Evolutionary conservation across 139 green algal species (phyloP).

Genomic region (Chlamydomonas applanata): DNA sequence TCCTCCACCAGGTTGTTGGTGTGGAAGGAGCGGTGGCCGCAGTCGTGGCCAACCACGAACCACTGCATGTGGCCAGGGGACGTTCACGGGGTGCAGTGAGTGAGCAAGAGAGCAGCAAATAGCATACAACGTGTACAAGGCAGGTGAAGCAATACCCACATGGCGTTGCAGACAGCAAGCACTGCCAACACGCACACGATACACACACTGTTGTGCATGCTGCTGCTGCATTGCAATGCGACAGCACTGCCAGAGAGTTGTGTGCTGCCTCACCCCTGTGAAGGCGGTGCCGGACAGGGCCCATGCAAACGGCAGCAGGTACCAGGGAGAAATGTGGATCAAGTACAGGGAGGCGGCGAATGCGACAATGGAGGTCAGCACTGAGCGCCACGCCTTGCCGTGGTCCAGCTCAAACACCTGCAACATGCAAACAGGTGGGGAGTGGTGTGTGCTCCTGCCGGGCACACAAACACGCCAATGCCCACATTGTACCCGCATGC

Average conservation of each 20-base stretch:
- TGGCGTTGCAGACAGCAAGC: too few species aligned
- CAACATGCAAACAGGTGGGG: not conserved
- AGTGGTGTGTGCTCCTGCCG: too few species aligned
- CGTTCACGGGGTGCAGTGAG: too few species aligned
- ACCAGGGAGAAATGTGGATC: slow-evolving; percentile 85
- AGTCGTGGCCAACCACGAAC: slow-evolving; percentile 96
- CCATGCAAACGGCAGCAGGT: slow-evolving; percentile 91
- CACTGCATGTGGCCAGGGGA: slow-evolving; percentile 50
- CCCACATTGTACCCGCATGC: too few species aligned
- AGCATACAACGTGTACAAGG: too few species aligned
- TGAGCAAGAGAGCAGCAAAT: too few species aligned
- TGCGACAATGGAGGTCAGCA: slow-evolving; percentile 59
- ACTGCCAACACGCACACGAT: too few species aligned
- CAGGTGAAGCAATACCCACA: too few species aligned
- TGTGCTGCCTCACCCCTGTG: slow-evolving; percentile 72
- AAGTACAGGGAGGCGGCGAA: slow-evolving; percentile 69
- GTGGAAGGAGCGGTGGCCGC: slow-evolving; percentile 90
- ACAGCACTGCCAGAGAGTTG: too few species aligned
- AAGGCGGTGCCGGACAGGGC: slow-evolving; percentile 85
- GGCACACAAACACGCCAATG: too few species aligned
- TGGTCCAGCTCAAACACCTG: slow-evolving; percentile 86
- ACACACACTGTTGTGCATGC: too few species aligned
- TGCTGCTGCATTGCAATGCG: too few species aligned
- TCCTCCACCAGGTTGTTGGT: slow-evolving; percentile 96
- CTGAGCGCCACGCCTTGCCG: slow-evolving; percentile 71